Percentiles rank a stretch among this genome's conserved stretches.
Conservation (phyloP, 345 rosid species). For the Ceriops zippeliana region DNA sequence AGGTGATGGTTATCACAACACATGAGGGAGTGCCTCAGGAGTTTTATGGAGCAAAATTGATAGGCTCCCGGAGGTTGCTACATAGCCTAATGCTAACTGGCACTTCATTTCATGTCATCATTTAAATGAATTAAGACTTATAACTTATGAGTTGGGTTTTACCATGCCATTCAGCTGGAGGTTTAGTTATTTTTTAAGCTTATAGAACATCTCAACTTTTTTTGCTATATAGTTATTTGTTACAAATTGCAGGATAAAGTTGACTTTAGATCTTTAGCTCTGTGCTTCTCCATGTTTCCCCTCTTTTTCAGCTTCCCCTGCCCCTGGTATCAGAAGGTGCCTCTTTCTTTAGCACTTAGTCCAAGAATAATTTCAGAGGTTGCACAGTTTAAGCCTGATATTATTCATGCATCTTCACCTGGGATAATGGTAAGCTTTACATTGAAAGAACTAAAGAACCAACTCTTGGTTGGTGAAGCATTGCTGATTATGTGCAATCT, state of each 20-base stretch:
- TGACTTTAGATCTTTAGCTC: too few relatives aligned
- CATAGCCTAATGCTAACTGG: slow-evolving; percentile 3
- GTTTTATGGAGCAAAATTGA: slow-evolving; percentile 91
- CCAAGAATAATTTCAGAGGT: slow-evolving; percentile 96
- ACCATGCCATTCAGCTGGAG: neutral
- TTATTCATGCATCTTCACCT: slow-evolving; percentile 98
- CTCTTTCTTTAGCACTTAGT: slow-evolving; percentile 92
- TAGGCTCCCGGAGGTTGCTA: slow-evolving; percentile 84
- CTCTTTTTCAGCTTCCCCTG: slow-evolving; percentile 71
- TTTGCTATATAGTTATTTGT: neutral
- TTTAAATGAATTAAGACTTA: neutral
- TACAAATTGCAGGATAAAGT: too few relatives aligned
- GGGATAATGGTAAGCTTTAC: slow-evolving; percentile 72
- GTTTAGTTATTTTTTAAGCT: neutral
- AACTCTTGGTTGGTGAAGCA: slow-evolving; percentile 4
- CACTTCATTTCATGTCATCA: neutral
- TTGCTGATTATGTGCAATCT: slow-evolving; percentile 21
- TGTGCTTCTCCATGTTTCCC: slow-evolving; percentile 13
- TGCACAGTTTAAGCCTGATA: slow-evolving; percentile 94
- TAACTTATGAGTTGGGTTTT: neutral
- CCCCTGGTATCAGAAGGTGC: slow-evolving; percentile 94
- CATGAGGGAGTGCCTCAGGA: slow-evolving; percentile 97
- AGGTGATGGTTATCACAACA: slow-evolving; percentile 98
- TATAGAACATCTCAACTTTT: neutral
- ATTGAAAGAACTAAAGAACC: neutral